Base-by-base conservation (phyloP, 352 stramenopile species). In the Phytophthora pistaciae region DNA sequence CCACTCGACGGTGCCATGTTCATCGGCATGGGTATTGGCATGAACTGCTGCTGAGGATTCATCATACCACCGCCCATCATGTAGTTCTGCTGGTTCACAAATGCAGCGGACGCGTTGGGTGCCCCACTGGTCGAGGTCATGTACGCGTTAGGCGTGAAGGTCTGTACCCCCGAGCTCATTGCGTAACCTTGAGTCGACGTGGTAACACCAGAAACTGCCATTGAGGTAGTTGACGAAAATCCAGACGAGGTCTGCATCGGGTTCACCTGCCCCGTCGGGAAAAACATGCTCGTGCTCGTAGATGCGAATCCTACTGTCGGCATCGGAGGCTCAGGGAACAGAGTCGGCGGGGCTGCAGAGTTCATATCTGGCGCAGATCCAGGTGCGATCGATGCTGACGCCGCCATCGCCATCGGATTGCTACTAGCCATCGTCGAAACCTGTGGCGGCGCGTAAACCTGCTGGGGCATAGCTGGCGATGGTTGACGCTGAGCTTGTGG, bases 1-100 rank as follows among this genome's bases (percentile, higher is more conserved):
- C 49, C 58, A 48, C 40, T 60, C 42, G 74, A 75, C 5, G 71
- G 69, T 1, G 53, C 55, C 61, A 88, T 76, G 46, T 79, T 84
- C 80, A 90, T 85, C 0, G 78, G 73, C 73, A 81, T 88, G 8
- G 74, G 64, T 78, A 93, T 88, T 11, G 75, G 72, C 78, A 93
- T 88, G 59, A 92, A 87, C 56, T 88, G 83, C 61, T 90, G 76
- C 55, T 79, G 72, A 4, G 57, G 48, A 40, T 77, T 87, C 74
- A 87, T 81, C 83, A 88, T 87, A 8, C 78, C 70, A 23, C 73
- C 58, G 50, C 67, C 60, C 74, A 89, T 85, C 65, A 88, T 82
- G 38, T 72, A 87, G 66, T 86, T 84, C 44, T 69, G 80, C 23
- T 80, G 77, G 49, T 64, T 84, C 75, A 90, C 79, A 68, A 59